These are phyloP conservation scores for Pelargonium exstipulatum DNA, from an alignment of 441 rosid genomes.

Conservation along the genomic window DNA sequence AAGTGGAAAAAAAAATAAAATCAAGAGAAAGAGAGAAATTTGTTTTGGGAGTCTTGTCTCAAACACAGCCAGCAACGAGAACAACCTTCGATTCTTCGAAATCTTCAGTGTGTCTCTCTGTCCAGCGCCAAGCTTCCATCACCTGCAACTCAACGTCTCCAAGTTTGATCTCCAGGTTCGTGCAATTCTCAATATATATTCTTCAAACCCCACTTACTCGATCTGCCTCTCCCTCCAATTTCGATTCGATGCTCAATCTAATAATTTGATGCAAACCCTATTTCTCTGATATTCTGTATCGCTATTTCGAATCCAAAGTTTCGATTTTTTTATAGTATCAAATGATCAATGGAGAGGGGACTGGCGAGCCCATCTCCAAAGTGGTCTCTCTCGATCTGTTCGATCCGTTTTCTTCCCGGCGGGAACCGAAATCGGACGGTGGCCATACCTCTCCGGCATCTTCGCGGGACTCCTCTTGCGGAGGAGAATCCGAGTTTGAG, in stretches of 20 bases:
- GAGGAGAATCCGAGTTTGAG: slow-evolving; percentile 73
- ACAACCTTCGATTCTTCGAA: background rate
- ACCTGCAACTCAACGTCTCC: background rate
- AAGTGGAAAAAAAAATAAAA: background rate
- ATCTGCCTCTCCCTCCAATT: background rate
- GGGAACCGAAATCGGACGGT: slow-evolving; percentile 31
- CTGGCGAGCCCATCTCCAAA: slow-evolving; percentile 29
- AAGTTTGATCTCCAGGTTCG: slow-evolving; percentile 2
- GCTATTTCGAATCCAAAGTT: slow-evolving; percentile 2
- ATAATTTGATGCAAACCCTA: background rate
- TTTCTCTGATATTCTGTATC: background rate
- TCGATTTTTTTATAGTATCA: slow-evolving; percentile 8
- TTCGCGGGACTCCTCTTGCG: slow-evolving; percentile 65
- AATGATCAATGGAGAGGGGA: slow-evolving; percentile 55
- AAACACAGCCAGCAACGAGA: background rate
- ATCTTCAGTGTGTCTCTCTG: slow-evolving; percentile 3
- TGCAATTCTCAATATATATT: background rate
- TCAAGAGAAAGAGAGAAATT: background rate
- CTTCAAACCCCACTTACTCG: background rate
- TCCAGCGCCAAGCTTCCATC: background rate
- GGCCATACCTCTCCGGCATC: slow-evolving; percentile 41
- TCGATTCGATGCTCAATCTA: background rate
- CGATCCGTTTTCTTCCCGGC: slow-evolving; percentile 22
- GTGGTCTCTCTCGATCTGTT: slow-evolving; percentile 40
- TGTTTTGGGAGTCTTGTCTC: background rate